phyloP scores from a whole-genome alignment of 2,329 filamentous ascomycete genomes.

The Penicillium vulpinum region DNA sequence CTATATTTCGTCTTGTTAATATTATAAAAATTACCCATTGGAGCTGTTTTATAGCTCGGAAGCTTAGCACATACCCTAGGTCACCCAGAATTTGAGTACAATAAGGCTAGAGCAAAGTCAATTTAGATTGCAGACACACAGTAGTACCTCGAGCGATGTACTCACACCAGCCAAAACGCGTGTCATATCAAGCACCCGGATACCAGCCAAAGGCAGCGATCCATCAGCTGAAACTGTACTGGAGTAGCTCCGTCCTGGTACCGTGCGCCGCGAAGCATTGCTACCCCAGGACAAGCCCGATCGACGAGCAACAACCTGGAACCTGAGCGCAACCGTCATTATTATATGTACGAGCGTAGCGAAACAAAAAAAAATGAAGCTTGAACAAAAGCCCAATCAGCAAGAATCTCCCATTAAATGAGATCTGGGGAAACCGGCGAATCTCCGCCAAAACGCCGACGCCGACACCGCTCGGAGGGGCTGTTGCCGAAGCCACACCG shows the following conservation, averaged over 20 bases:
- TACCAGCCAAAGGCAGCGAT: constrained; percentile 73
- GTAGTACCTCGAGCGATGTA: constrained; percentile 20
- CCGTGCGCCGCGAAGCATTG: constrained; percentile 22
- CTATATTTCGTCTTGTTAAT: constrained; percentile 46
- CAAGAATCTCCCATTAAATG: constrained; percentile 13
- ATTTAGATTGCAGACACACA: constrained; percentile 4
- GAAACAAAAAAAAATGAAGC: not conserved
- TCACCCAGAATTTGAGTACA: constrained; percentile 97
- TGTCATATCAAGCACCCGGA: constrained; percentile 93
- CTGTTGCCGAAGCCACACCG: constrained; percentile 22
- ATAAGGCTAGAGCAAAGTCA: constrained; percentile 68
- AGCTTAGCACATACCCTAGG: constrained; percentile 68
- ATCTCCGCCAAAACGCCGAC: constrained; percentile 29
- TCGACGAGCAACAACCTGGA: constrained; percentile 27
- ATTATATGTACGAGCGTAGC: not conserved
- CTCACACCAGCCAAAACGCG: constrained; percentile 89
- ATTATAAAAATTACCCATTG: not conserved
- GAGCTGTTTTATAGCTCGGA: not conserved
- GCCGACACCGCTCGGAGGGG: constrained; percentile 27
- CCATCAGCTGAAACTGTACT: constrained; percentile 43
- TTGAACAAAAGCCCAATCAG: constrained; percentile 2
- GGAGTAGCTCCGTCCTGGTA: constrained; percentile 40
- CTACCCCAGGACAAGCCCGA: constrained; percentile 21
- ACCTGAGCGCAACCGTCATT: constrained; percentile 29
- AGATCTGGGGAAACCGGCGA: constrained; percentile 18